Evolutionary conservation across 495 filamentous ascomycete genomes (phyloP).

Genomic region (Xylaria cubensis): DNA sequence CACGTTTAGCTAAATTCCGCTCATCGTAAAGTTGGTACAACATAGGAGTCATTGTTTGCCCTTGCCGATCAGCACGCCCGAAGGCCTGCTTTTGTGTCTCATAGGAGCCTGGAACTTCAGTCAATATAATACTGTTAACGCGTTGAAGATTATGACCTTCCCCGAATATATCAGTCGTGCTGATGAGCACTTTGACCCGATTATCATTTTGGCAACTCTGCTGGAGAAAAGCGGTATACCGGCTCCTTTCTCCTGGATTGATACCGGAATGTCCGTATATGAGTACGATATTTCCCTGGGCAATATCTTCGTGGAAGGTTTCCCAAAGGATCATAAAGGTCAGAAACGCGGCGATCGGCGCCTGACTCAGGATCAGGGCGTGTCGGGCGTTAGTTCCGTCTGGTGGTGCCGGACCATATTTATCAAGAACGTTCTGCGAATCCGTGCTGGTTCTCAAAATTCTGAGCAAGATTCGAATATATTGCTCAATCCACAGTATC

Average conservation of each 20-base stretch:
- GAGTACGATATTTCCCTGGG: background rate
- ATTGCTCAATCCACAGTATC: background rate
- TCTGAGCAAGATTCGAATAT: background rate
- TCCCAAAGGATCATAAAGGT: background rate
- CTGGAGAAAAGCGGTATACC: background rate
- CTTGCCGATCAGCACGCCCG: background rate
- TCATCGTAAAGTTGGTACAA: background rate
- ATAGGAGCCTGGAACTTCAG: background rate
- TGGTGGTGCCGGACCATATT: background rate
- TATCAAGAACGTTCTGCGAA: background rate
- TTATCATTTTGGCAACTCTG: background rate
- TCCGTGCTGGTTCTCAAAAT: background rate
- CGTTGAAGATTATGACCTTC: conserved; percentile 9
- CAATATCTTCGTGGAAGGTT: background rate
- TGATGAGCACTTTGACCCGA: background rate
- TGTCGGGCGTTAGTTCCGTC: conserved; percentile 3
- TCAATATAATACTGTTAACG: background rate
- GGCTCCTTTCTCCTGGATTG: background rate
- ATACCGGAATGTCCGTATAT: background rate
- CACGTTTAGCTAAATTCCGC: background rate
- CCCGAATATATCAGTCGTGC: background rate
- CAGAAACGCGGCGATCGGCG: background rate
- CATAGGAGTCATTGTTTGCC: background rate
- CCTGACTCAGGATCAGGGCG: background rate
- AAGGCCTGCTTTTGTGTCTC: background rate